Evolutionary conservation across 371 early-diverging fungal genomes (phyloP).

Genomic region (Polyrhizophydium stewartii): DNA sequence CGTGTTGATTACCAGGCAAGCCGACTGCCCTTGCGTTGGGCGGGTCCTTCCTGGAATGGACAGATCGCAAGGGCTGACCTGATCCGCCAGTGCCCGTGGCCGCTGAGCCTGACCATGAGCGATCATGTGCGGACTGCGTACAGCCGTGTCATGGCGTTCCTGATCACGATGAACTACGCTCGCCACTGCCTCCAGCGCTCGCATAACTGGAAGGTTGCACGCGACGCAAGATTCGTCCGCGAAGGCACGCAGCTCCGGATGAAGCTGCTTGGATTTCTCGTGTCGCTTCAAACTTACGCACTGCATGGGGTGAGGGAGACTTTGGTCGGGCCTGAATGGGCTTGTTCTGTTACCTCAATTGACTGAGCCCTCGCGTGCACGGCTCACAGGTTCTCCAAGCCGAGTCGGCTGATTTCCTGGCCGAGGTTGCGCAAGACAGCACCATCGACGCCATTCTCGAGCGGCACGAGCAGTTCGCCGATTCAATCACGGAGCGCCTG

Average conservation of each 20-base stretch:
- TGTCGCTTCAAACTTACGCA: not conserved
- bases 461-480: not conserved
- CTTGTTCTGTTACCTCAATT: no score
- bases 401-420: not conserved
- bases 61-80: no score
- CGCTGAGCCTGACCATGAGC: not conserved
- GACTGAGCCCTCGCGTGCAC: no score
- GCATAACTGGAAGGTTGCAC: not conserved
- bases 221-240: no score
- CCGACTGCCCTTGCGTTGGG: not conserved
- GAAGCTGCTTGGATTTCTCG: not conserved
- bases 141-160: not conserved
- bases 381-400: not conserved
- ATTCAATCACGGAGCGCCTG: not conserved
- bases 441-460: not conserved
- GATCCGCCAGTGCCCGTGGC: no score
- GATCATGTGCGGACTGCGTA: not conserved
- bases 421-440: not conserved
- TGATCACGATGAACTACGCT: not conserved
- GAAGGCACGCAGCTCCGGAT: no score
- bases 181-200: not conserved
- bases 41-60: no score
- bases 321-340: no score
- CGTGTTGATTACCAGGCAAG: not conserved
- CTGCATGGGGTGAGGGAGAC: not conserved